These are phyloP conservation scores for Dactylellina sp. DNA, from an alignment of 2,329 filamentous ascomycete genomes.

Conservation along the genomic window DNA sequence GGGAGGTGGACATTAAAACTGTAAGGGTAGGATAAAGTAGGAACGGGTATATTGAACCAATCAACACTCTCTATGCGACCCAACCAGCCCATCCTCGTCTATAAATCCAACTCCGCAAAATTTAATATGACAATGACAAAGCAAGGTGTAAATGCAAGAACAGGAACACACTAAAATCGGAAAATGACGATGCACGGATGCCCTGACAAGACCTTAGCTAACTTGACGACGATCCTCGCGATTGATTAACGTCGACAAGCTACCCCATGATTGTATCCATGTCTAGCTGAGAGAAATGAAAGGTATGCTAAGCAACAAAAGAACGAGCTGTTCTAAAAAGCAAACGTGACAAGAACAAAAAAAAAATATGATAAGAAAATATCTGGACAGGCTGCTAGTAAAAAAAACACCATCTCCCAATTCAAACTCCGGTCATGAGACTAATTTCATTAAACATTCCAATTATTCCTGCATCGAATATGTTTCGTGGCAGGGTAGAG, in stretches of 20 bases:
- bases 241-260: slow-evolving; percentile 56
- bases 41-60: slow-evolving; percentile 58
- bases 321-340: slow-evolving; percentile 50
- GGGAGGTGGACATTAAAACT: slow-evolving; percentile 57
- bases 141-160: slow-evolving; percentile 56
- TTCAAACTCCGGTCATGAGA: slow-evolving; percentile 57
- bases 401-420: slow-evolving; percentile 56
- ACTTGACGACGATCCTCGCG: slow-evolving; percentile 56
- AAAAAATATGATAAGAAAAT: slow-evolving; percentile 26
- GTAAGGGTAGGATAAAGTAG: slow-evolving; percentile 58
- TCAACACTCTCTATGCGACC: slow-evolving; percentile 57
- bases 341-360: slow-evolving; percentile 38
- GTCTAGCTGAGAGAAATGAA: slow-evolving; percentile 37
- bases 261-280: slow-evolving; percentile 54
- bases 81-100: slow-evolving; percentile 57
- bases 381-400: slow-evolving; percentile 34
- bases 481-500: slow-evolving; percentile 55
- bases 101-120: slow-evolving; percentile 57
- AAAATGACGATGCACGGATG: slow-evolving; percentile 57
- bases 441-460: slow-evolving; percentile 58
- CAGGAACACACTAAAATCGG: slow-evolving; percentile 51
- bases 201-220: slow-evolving; percentile 52
- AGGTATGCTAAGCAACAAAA: slow-evolving; percentile 32
- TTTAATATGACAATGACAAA: slow-evolving; percentile 56
- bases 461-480: slow-evolving; percentile 56